Evolutionary conservation across 1,284 basidiomycete species (phyloP).

Genomic region (Peniophora sp.): DNA sequence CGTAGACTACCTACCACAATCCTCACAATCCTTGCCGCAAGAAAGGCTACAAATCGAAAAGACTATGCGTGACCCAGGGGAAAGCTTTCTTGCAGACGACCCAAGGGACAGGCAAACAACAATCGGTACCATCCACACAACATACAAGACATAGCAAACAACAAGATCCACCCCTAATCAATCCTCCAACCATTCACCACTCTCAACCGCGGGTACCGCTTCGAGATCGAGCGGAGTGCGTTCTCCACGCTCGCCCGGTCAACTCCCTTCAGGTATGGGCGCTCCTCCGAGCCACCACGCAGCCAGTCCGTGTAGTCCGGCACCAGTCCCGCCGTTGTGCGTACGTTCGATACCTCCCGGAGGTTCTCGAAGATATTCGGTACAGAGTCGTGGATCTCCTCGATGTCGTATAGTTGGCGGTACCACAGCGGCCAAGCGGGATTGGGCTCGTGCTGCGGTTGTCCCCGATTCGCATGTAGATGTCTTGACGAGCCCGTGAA

Average conservation of each 20-base stretch:
- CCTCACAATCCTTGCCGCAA: too few relatives aligned
- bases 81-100: too few relatives aligned
- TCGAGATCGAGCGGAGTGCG: neutral
- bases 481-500: neutral
- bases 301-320: neutral
- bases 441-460: too few relatives aligned
- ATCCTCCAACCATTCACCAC: neutral
- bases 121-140: too few relatives aligned
- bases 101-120: too few relatives aligned
- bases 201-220: neutral
- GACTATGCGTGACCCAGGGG: too few relatives aligned
- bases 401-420: neutral
- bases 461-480: neutral
- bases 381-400: neutral
- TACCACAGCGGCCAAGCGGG: neutral
- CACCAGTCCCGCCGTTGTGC: neutral
- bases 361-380: neutral
- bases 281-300: neutral
- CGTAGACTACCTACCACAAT: too few relatives aligned
- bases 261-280: neutral
- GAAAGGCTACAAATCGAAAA: too few relatives aligned
- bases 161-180: neutral
- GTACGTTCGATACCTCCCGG: neutral
- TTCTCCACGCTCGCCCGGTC: neutral
- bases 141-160: too few relatives aligned